A percentile compares a stretch with the other conserved stretches of the same genome.
Evolutionary conservation across 208 protist genomes (phyloP).

Genomic region (Crithidia fasciculata): DNA sequence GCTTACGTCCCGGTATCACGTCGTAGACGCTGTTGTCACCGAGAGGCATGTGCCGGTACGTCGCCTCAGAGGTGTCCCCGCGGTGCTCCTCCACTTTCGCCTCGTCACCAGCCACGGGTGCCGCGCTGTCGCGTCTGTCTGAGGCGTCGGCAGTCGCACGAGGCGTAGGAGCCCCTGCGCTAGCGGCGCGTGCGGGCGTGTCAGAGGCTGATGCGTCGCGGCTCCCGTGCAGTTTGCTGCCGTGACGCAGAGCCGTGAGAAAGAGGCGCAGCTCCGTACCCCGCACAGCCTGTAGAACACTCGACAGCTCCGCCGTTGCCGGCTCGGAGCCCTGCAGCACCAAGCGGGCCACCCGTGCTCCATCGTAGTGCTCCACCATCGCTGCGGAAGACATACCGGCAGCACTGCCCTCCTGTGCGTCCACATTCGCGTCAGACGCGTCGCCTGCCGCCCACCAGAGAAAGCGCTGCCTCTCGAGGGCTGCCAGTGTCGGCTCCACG

Average conservation of each 20-base stretch:
- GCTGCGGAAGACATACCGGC: not conserved
- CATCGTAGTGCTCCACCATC: conserved; percentile 40
- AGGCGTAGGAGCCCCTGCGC: too few relatives aligned
- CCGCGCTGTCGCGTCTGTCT: not conserved
- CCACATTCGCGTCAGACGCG: not conserved
- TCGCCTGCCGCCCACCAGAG: conserved; percentile 18
- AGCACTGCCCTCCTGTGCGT: too few relatives aligned
- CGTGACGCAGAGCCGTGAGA: conserved; percentile 20
- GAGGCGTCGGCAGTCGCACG: too few relatives aligned
- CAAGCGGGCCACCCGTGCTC: conserved; percentile 28
- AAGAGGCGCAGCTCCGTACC: conserved; percentile 37
- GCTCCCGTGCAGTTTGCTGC: conserved; percentile 12
- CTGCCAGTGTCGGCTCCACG: conserved; percentile 42
- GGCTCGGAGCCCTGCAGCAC: conserved; percentile 5
- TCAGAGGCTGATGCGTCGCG: not conserved
- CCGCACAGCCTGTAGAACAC: conserved; percentile 41
- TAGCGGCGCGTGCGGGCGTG: not conserved
- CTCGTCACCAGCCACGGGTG: not conserved
- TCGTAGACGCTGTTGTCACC: conserved; percentile 22
- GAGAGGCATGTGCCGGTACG: not conserved
- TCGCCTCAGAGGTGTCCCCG: not conserved
- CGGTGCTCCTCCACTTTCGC: not conserved
- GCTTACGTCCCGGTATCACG: conserved; percentile 53
- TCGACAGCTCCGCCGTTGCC: conserved; percentile 12
- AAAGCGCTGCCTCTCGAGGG: conserved; percentile 23